Percentiles rank a stretch among this genome's conserved stretches.
These are phyloP conservation scores for Lanzia echinophila DNA, from an alignment of 2,329 filamentous ascomycete genomes.

Conservation along the genomic window DNA sequence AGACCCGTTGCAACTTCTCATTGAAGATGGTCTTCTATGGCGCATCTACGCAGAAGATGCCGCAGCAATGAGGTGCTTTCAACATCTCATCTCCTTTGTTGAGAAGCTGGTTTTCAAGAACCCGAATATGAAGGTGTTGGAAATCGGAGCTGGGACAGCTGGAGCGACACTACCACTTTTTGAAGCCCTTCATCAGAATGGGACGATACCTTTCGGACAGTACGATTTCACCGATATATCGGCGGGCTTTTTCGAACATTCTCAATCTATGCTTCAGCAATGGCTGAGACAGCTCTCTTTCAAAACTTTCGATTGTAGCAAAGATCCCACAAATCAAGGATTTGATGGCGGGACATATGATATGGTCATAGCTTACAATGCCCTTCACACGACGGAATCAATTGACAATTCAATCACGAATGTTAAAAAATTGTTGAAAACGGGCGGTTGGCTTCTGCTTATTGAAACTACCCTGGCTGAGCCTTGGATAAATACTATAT, in stretches of 20 bases:
- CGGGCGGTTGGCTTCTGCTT: conserved; percentile 26
- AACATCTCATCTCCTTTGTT: background rate
- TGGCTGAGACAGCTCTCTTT: background rate
- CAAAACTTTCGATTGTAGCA: conserved; percentile 29
- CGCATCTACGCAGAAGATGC: no score
- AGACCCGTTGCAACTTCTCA: no score
- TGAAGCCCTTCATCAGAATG: background rate
- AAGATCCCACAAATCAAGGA: conserved; percentile 29
- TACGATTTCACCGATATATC: conserved; percentile 5
- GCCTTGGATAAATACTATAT: conserved; percentile 20
- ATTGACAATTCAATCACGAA: conserved; percentile 22
- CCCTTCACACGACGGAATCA: conserved; percentile 19
- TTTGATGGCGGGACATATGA: conserved; percentile 29
- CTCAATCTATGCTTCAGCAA: background rate
- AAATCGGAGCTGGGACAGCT: conserved; percentile 19
- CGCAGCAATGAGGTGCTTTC: no score
- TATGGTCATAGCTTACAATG: conserved; percentile 22
- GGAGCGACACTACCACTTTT: background rate
- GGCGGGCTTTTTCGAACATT: background rate
- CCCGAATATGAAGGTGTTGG: conserved; percentile 28
- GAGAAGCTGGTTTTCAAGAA: conserved; percentile 13
- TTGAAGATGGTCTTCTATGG: background rate
- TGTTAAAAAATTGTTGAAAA: conserved; percentile 26
- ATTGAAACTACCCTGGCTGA: conserved; percentile 20
- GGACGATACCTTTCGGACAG: background rate